Base-by-base conservation (phyloP, 31 red algal genomes). In the Odonthalia washingtoniensis region DNA sequence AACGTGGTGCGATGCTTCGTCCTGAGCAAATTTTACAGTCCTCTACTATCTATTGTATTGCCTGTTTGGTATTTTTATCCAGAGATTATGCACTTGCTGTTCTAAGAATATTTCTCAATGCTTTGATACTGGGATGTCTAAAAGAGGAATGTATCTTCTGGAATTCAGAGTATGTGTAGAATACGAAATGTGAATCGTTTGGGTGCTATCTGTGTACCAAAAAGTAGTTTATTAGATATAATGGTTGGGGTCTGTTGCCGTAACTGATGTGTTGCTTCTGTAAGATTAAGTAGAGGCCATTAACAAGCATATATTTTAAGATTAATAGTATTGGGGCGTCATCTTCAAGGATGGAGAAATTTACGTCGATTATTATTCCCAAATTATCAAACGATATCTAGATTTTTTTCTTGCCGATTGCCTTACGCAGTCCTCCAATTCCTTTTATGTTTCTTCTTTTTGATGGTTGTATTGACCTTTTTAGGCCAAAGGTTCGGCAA, bases 371-470 rank as follows among this genome's bases (percentile, higher is more conserved):
- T 3, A 75, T 35, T 33, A 86, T 27, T 17, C 52, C 31, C 5
- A 86, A 49, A 0, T 75, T 38, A 5, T 31, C 61, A 70, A 86
- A 86, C 2, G 68, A 46, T 32, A 86, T 76, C 3, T 66, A 45
- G 12, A 86, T 75, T 36, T 43, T 30, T 5, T 52, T 30, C 0
- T 4, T 60, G 27, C 70, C 43, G 3, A 75, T 76, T 24, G 69
- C 4, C 0, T 76, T 38, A 26, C 49, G 35, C 0, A 14, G 74
- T 6, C 69, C 46, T 26, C 70, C 69, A 62, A 66, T 75, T 31
- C 66, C 81, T 57, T 57, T 57, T 57, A 57, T 21, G 12, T 14
- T 57, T 9, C 49, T 9, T 9, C 49, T 57, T 9, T 21, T 21
- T 14, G 49, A 57, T 14, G 12, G 9, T 57, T 57, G 12, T 57